Percentiles rank a stretch among this genome's conserved stretches.
These are phyloP conservation scores for Fusarium neocosmosporiellum DNA, from an alignment of 2,329 filamentous ascomycete genomes.

Conservation along the genomic window DNA sequence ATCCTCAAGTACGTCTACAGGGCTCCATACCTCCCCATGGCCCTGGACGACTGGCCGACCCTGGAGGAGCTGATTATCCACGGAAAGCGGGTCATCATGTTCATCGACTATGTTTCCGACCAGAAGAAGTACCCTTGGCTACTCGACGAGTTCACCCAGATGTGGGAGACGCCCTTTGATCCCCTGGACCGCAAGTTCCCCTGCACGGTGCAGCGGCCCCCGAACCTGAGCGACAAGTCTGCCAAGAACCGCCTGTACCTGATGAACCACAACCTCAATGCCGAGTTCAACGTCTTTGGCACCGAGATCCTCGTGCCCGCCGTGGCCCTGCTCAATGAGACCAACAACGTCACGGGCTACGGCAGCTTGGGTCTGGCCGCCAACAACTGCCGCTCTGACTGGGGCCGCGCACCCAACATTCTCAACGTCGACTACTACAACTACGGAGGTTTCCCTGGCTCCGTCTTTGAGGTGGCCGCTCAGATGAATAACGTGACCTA, in stretches of 20 bases:
- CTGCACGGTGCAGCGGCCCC: slow-evolving; percentile 82
- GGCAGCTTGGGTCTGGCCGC: slow-evolving; percentile 75
- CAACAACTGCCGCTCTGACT: slow-evolving; percentile 69
- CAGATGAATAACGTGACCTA: slow-evolving; percentile 79
- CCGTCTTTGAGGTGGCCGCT: slow-evolving; percentile 81
- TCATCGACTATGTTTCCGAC: slow-evolving; percentile 88
- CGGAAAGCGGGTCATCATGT: slow-evolving; percentile 79
- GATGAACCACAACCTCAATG: slow-evolving; percentile 92
- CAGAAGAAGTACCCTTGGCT: slow-evolving; percentile 84
- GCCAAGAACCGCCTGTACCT: slow-evolving; percentile 78
- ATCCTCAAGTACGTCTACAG: slow-evolving; percentile 79
- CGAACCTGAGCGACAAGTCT: slow-evolving; percentile 65
- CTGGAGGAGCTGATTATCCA: slow-evolving; percentile 79
- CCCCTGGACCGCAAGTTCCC: slow-evolving; percentile 74
- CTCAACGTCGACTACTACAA: slow-evolving; percentile 91
- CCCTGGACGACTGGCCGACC: slow-evolving; percentile 83
- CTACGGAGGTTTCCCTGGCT: slow-evolving; percentile 71
- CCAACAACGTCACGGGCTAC: slow-evolving; percentile 73
- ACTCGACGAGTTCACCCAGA: slow-evolving; percentile 85
- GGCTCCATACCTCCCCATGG: slow-evolving; percentile 77
- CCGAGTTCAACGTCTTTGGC: slow-evolving; percentile 75
- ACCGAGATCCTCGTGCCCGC: slow-evolving; percentile 77
- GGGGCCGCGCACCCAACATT: slow-evolving; percentile 79
- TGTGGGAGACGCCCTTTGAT: slow-evolving; percentile 93
- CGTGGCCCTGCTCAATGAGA: slow-evolving; percentile 74